Evolutionary conservation across 2,329 filamentous ascomycete species (phyloP).

Genomic region (Lecanosticta acicola): DNA sequence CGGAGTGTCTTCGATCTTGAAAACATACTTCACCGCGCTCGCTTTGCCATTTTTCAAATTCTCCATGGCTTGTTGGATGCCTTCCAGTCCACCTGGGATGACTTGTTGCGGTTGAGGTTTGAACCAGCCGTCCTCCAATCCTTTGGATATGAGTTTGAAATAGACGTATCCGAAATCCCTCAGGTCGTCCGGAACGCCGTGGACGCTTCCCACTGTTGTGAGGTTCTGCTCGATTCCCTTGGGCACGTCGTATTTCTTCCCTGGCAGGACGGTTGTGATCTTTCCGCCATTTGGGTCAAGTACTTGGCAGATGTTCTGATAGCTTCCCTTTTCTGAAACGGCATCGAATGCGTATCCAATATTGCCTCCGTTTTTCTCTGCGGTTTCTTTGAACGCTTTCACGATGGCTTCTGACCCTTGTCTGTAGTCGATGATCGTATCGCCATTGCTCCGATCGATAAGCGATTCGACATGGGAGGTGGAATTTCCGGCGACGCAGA

Average conservation of each 20-base stretch:
- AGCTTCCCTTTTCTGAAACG: slow-evolving; percentile 28
- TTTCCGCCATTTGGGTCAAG: slow-evolving; percentile 31
- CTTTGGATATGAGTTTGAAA: slow-evolving; percentile 29
- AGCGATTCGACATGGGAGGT: slow-evolving; percentile 47
- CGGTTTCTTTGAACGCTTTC: slow-evolving; percentile 25
- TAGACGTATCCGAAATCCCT: slow-evolving; percentile 35
- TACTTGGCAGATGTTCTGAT: slow-evolving; percentile 36
- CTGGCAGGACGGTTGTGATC: slow-evolving; percentile 32
- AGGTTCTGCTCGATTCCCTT: slow-evolving; percentile 34
- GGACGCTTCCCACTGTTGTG: slow-evolving; percentile 35
- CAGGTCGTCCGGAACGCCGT: slow-evolving; percentile 23
- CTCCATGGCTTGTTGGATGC: slow-evolving; percentile 49
- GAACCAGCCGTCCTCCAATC: slow-evolving; percentile 35
- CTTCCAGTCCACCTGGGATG: slow-evolving; percentile 49
- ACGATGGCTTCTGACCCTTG: slow-evolving; percentile 29
- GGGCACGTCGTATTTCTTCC: slow-evolving; percentile 40
- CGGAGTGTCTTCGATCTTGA: slow-evolving; percentile 48
- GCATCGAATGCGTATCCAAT: slow-evolving; percentile 32
- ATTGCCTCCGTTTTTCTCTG: slow-evolving; percentile 16
- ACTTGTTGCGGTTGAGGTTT: slow-evolving; percentile 42
- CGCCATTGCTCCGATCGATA: slow-evolving; percentile 51
- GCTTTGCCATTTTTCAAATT: slow-evolving; percentile 56
- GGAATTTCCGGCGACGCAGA: slow-evolving; percentile 54
- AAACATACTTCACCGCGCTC: slow-evolving; percentile 61
- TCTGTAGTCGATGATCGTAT: slow-evolving; percentile 57